Conservation (phyloP, 2,329 filamentous ascomycete species). For the Fusarium sp. region DNA sequence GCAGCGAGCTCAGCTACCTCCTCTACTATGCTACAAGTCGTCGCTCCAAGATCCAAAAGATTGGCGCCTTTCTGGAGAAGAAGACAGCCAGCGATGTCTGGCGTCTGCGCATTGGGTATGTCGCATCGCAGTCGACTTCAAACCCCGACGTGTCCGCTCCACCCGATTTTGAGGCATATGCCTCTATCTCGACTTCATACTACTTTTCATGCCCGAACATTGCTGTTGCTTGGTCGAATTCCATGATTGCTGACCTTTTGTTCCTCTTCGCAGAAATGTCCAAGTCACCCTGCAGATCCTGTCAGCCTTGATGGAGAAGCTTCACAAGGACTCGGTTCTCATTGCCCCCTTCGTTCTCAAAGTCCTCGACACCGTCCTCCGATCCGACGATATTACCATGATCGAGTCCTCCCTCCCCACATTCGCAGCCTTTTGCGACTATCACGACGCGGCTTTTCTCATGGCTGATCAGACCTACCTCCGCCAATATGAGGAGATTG, state of each 20-base stretch:
- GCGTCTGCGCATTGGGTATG: slow-evolving; percentile 87
- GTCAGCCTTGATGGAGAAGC: slow-evolving; percentile 91
- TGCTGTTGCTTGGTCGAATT: not conserved
- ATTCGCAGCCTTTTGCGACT: slow-evolving; percentile 89
- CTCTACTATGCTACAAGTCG: slow-evolving; percentile 97
- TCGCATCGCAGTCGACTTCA: slow-evolving; percentile 39
- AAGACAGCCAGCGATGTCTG: slow-evolving; percentile 93
- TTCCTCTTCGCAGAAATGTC: slow-evolving; percentile 76
- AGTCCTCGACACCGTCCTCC: slow-evolving; percentile 86
- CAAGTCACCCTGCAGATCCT: slow-evolving; percentile 96
- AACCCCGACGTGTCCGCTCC: slow-evolving; percentile 36
- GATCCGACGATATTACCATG: slow-evolving; percentile 91
- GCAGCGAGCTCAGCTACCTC: slow-evolving; percentile 95
- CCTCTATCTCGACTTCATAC: not conserved
- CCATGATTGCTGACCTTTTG: slow-evolving; percentile 16
- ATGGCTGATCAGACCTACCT: slow-evolving; percentile 89
- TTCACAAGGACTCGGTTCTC: slow-evolving; percentile 89
- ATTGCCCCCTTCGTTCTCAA: slow-evolving; percentile 89
- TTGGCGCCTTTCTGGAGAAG: slow-evolving; percentile 94
- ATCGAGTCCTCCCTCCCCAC: slow-evolving; percentile 90
- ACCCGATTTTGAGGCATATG: not conserved
- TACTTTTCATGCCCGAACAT: not conserved
- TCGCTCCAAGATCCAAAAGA: slow-evolving; percentile 95
- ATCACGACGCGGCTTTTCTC: slow-evolving; percentile 89
- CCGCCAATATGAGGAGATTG: slow-evolving; percentile 84